Percentiles rank a stretch among this genome's conserved stretches.
These are phyloP conservation scores for Penicillium chermesinum DNA, from an alignment of 495 filamentous ascomycete species.

Conservation along the genomic window DNA sequence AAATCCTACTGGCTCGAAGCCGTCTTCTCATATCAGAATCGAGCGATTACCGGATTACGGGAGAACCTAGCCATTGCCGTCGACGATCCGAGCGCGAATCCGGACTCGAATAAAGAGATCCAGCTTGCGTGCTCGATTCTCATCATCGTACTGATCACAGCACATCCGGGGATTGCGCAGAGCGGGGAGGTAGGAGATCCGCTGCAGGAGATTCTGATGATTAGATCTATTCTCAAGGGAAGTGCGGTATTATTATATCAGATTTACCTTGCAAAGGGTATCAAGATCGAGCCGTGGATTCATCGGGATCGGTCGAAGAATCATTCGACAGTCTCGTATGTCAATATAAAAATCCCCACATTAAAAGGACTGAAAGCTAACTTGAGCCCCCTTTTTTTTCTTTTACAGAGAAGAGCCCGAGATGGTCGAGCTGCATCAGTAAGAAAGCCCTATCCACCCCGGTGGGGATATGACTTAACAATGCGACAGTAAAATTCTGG, in stretches of 20 bases:
- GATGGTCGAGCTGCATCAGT: background rate
- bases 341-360: no score
- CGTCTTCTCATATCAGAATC: background rate
- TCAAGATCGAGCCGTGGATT: background rate
- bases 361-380: no score
- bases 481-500: background rate
- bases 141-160: background rate
- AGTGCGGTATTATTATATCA: background rate
- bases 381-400: background rate
- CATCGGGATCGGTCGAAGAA: background rate
- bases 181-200: background rate
- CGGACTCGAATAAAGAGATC: background rate
- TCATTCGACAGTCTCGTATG: background rate
- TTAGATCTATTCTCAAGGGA: background rate
- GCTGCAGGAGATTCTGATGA: background rate
- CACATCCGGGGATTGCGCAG: background rate
- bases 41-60: background rate
- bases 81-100: background rate
- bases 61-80: background rate
- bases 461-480: background rate
- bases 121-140: background rate
- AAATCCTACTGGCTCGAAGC: background rate
- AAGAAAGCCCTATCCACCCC: background rate
- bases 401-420: background rate
- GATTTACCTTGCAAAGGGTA: background rate